phyloP scores from a whole-genome alignment of 495 filamentous ascomycete species.

The Xylaria curta region DNA sequence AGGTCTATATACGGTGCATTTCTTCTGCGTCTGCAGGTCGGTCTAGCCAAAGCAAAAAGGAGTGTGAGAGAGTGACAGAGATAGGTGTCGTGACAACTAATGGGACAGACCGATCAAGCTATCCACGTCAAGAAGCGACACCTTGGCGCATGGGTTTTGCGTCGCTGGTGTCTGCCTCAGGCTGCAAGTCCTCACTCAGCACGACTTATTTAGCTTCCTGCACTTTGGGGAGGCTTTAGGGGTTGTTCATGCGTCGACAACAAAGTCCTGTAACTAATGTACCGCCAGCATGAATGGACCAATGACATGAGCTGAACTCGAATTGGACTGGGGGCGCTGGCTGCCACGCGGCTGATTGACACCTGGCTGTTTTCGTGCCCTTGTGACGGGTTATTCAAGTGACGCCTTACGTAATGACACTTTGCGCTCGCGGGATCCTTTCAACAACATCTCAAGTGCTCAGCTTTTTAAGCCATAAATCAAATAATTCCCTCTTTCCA shows the following conservation, averaged over 20 bases:
- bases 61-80: neutral
- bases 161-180: neutral
- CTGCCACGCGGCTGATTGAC: neutral
- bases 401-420: neutral
- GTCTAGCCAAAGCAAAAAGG: constrained; percentile 3
- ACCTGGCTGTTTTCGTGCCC: neutral
- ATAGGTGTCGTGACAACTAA: neutral
- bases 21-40: constrained; percentile 20
- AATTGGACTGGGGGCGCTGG: neutral
- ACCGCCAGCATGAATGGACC: neutral
- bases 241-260: too few relatives aligned
- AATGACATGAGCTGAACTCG: neutral
- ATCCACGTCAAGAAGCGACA: constrained; percentile 21
- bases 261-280: constrained; percentile 7
- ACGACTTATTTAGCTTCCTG: neutral
- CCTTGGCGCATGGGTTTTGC: constrained; percentile 17
- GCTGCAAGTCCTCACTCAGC: neutral
- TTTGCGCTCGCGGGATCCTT: neutral
- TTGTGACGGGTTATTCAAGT: neutral
- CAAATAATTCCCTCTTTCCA: neutral
- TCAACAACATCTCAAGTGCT: neutral
- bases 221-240: too few relatives aligned
- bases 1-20: constrained; percentile 40
- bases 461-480: neutral
- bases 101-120: constrained; percentile 12